A percentile compares a stretch with the other conserved stretches of the same genome.
Evolutionary conservation across 1,284 basidiomycete species (phyloP).

Genomic region (Calocybe gambosa): DNA sequence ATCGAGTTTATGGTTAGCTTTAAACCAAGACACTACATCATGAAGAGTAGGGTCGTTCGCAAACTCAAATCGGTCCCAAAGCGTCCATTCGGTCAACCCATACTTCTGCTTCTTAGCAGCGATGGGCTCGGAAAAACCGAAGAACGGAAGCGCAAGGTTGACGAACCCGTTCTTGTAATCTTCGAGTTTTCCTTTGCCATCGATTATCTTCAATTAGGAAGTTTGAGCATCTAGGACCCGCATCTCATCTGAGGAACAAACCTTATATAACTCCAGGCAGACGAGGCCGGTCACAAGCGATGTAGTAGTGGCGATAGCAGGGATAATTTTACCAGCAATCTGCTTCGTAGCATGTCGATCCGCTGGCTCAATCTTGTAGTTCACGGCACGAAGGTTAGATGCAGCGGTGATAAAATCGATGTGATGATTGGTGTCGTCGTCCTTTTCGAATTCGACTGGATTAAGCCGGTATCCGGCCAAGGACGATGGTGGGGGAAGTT

Average conservation of each 20-base stretch:
- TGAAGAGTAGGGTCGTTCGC: conserved; percentile 84
- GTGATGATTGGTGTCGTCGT: conserved; percentile 97
- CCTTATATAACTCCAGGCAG: conserved; percentile 97
- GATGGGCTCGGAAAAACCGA: conserved; percentile 98
- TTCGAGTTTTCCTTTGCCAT: conserved; percentile 89
- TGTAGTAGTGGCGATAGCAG: conserved; percentile 98
- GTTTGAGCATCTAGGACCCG: not conserved
- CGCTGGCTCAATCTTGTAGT: conserved; percentile 88
- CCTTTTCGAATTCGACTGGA: conserved; percentile 98
- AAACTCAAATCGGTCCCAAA: conserved; percentile 98
- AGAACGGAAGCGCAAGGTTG: conserved; percentile 97
- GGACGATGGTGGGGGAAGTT: conserved; percentile 83
- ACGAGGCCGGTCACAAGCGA: conserved; percentile 93
- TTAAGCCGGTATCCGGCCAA: conserved; percentile 92
- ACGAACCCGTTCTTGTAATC: conserved; percentile 99
- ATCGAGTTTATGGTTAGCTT: conserved; percentile 80
- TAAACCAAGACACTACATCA: conserved; percentile 85
- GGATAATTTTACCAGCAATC: conserved; percentile 99
- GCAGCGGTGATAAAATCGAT: conserved; percentile 99
- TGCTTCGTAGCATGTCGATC: conserved; percentile 96
- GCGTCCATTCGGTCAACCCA: conserved; percentile 86
- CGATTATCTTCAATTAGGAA: conserved; percentile 67
- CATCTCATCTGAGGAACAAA: conserved; percentile 22
- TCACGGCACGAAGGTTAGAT: conserved; percentile 94
- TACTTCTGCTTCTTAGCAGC: conserved; percentile 90